A percentile compares a stretch with the other conserved stretches of the same genome.
These are phyloP conservation scores for Diutina pseudorugosa DNA, from an alignment of 1,139 yeast genomes.

Conservation along the genomic window DNA sequence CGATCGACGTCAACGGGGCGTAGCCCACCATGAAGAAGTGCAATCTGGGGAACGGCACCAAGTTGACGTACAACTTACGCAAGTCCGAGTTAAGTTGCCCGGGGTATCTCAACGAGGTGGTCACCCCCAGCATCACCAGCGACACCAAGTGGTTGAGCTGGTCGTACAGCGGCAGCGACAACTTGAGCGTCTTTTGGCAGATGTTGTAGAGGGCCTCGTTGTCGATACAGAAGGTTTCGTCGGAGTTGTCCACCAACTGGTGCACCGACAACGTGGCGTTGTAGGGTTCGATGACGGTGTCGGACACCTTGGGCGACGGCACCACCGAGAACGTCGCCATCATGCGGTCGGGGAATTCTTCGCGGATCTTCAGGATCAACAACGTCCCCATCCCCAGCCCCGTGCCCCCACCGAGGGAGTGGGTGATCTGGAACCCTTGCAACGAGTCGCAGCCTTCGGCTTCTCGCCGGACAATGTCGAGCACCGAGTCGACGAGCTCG, in stretches of 20 bases:
- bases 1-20: slow-evolving; percentile 78
- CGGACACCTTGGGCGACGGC: slow-evolving; percentile 85
- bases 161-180: slow-evolving; percentile 63
- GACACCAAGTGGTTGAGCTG: slow-evolving; percentile 77
- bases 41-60: slow-evolving; percentile 90
- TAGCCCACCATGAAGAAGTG: slow-evolving; percentile 93
- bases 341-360: slow-evolving; percentile 90
- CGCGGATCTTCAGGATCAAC: slow-evolving; percentile 67
- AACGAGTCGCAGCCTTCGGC: slow-evolving; percentile 87
- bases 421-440: slow-evolving; percentile 91
- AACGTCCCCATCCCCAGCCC: slow-evolving; percentile 95
- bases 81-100: slow-evolving; percentile 89
- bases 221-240: slow-evolving; percentile 90
- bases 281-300: slow-evolving; percentile 90
- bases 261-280: slow-evolving; percentile 88
- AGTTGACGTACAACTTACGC: slow-evolving; percentile 82
- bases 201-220: slow-evolving; percentile 87
- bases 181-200: slow-evolving; percentile 73
- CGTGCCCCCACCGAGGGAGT: slow-evolving; percentile 93
- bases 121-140: slow-evolving; percentile 88
- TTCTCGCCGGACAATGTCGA: slow-evolving; percentile 85
- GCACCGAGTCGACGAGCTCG: slow-evolving; percentile 77
- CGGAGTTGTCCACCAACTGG: slow-evolving; percentile 81
- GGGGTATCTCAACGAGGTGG: slow-evolving; percentile 82
- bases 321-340: slow-evolving; percentile 90